phyloP scores from a whole-genome alignment of 768 basidiomycete species.

The Nevesoporus exiguus region DNA sequence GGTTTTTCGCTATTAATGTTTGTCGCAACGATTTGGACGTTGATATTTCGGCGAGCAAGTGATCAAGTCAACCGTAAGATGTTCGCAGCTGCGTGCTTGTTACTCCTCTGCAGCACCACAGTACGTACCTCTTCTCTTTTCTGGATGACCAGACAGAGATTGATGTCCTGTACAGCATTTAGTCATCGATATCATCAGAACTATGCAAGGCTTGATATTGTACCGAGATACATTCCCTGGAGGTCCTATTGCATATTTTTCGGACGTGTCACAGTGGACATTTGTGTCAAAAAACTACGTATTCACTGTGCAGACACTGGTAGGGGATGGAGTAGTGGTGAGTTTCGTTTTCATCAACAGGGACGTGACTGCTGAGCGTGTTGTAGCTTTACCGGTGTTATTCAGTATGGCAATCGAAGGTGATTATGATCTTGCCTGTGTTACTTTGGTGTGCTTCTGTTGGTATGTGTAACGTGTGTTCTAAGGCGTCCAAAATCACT shows the following conservation, averaged over 20 bases:
- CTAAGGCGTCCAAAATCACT: background rate
- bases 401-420: background rate
- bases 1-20: background rate
- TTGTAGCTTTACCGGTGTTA: slow-evolving; percentile 1
- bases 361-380: background rate
- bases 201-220: background rate
- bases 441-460: background rate
- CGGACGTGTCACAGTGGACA: background rate
- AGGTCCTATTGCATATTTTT: background rate
- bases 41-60: background rate
- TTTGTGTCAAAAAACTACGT: slow-evolving; percentile 21
- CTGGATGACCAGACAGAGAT: background rate
- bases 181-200: background rate
- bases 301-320: slow-evolving; percentile 13
- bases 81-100: background rate
- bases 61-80: background rate
- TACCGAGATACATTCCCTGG: background rate
- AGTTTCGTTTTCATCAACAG: background rate
- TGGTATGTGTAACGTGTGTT: background rate
- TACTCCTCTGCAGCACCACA: background rate
- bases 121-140: background rate
- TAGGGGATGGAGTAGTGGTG: slow-evolving; percentile 16
- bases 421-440: background rate
- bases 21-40: background rate
- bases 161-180: background rate